Conservation (phyloP, 345 rosid genomes). For the Citrus maxima region DNA sequence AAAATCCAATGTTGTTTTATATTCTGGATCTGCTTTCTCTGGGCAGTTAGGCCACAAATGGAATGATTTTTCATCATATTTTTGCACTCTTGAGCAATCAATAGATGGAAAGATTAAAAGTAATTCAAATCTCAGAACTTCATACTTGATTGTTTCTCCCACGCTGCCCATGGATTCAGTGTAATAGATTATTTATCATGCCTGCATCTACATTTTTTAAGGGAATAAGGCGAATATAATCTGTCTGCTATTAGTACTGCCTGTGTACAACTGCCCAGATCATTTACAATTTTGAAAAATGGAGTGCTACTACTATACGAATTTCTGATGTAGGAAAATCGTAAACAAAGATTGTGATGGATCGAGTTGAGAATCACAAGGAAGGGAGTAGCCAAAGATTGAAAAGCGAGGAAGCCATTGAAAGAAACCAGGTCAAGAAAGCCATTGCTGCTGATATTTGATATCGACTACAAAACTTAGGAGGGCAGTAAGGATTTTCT, state of each 20-base stretch:
- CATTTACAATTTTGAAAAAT: background rate
- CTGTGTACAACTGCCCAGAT: slow-evolving; percentile 11
- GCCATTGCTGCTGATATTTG: slow-evolving; percentile 87
- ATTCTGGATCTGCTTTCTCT: too few relatives aligned
- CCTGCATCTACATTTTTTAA: background rate
- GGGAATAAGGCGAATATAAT: background rate
- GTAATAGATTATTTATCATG: background rate
- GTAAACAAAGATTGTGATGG: background rate
- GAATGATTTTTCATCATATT: too few relatives aligned
- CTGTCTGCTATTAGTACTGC: background rate
- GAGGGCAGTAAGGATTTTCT: slow-evolving; percentile 37
- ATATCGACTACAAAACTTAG: slow-evolving; percentile 62
- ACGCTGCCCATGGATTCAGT: background rate
- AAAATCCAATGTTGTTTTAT: too few relatives aligned
- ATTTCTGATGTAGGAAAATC: background rate
- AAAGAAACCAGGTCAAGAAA: slow-evolving; percentile 76
- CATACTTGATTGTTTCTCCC: background rate
- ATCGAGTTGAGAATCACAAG: slow-evolving; percentile 29
- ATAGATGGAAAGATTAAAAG: background rate
- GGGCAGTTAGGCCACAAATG: too few relatives aligned
- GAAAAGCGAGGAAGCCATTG: slow-evolving; percentile 74
- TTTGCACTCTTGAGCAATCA: background rate
- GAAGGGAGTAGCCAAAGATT: slow-evolving; percentile 84
- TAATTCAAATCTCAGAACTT: background rate
- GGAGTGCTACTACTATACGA: background rate